Conservation (phyloP, 306 rosid species). For the Medicago truncatula region DNA sequence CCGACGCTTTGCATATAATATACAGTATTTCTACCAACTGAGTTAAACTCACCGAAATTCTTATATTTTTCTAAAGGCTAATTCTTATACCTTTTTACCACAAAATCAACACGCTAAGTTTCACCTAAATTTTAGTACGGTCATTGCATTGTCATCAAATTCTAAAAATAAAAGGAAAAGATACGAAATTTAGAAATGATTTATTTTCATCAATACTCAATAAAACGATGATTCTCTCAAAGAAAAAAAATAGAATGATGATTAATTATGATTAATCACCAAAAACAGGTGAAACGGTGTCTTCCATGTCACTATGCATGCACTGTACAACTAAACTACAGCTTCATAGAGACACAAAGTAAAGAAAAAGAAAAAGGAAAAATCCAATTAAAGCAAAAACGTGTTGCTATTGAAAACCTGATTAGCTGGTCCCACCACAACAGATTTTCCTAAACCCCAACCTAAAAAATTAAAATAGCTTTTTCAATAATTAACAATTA, state of each 20-base stretch:
- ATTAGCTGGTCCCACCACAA: constrained; percentile 55
- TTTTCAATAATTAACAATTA: background rate
- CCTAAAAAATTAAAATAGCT: constrained; percentile 28
- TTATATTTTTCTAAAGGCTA: no score
- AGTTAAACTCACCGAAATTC: no score
- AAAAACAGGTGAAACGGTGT: constrained; percentile 23
- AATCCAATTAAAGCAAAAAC: constrained; percentile 62
- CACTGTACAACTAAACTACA: constrained; percentile 19
- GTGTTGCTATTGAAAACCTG: constrained; percentile 59
- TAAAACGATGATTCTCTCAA: no score
- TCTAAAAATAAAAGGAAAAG: background rate
- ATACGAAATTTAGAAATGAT: no score
- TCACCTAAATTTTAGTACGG: background rate
- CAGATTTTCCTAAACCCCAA: constrained; percentile 45
- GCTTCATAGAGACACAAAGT: constrained; percentile 20
- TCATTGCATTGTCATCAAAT: background rate
- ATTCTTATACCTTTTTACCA: no score
- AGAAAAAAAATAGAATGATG: background rate
- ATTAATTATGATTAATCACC: background rate
- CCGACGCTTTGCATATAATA: no score
- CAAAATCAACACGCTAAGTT: no score
- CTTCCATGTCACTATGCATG: background rate
- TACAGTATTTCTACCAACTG: no score
- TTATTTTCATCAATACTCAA: no score
- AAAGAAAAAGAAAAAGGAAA: background rate